These are phyloP conservation scores for Talaromyces sp. DNA, from an alignment of 2,329 filamentous ascomycete species.

Conservation along the genomic window DNA sequence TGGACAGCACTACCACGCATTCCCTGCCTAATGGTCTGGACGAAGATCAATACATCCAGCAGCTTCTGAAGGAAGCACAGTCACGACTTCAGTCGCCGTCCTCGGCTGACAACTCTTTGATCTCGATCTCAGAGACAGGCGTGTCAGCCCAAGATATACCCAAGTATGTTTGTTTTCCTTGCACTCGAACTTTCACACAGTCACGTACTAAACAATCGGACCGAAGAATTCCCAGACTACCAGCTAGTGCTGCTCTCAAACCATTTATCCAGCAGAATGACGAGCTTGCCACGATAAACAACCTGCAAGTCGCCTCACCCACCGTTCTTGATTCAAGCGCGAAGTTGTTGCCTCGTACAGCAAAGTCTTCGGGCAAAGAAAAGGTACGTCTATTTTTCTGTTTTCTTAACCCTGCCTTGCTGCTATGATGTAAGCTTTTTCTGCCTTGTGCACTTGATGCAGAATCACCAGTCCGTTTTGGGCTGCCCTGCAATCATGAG, in stretches of 20 bases:
- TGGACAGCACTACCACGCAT: slow-evolving; percentile 7
- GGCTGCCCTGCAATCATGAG: slow-evolving; percentile 70
- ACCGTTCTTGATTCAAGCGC: slow-evolving; percentile 2
- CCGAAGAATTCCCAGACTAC: slow-evolving; percentile 50
- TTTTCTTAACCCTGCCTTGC: slow-evolving; percentile 21
- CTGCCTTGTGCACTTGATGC: slow-evolving; percentile 65
- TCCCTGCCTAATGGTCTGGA: neutral
- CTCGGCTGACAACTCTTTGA: slow-evolving; percentile 19
- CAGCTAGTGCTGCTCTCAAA: slow-evolving; percentile 46
- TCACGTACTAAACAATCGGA: slow-evolving; percentile 12
- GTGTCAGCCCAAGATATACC: neutral
- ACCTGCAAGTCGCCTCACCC: slow-evolving; percentile 47
- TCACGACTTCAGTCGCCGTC: slow-evolving; percentile 46
- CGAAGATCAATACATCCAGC: slow-evolving; percentile 58
- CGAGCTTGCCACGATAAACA: slow-evolving; percentile 53
- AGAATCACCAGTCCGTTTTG: slow-evolving; percentile 73
- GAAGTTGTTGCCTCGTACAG: slow-evolving; percentile 1
- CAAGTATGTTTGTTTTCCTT: neutral
- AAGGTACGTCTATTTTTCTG: slow-evolving; percentile 5
- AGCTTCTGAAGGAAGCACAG: slow-evolving; percentile 63
- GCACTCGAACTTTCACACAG: neutral
- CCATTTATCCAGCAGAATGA: slow-evolving; percentile 54
- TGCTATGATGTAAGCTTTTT: slow-evolving; percentile 74
- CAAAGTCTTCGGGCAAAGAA: neutral
- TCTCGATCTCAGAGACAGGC: slow-evolving; percentile 18